Base-by-base conservation (phyloP, 2,329 filamentous ascomycete genomes). In the Chalaropsis ovoidea region DNA sequence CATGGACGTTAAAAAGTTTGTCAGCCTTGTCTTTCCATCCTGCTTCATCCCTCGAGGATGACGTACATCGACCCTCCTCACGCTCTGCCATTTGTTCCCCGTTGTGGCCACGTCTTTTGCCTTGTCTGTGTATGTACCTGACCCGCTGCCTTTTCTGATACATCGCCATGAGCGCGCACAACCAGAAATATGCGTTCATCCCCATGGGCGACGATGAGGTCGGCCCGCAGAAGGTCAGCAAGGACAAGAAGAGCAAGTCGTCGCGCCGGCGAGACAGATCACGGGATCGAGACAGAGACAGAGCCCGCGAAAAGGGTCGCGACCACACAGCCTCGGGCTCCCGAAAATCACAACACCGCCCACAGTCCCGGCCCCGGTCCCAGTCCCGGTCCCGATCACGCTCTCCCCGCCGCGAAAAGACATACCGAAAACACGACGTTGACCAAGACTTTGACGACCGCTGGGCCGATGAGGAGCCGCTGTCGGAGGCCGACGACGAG, bases 381-480 rank as follows among this genome's bases (percentile, higher is more conserved):
- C 43, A 39, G 43, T 68, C 68, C 24, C 69, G 75, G 65, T 76
- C 75, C 1, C 71, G 72, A 58, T 77, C 77, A 11, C 2, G 31
- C 31, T 31, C 31, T 43, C 70, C 72, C 4, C 73, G 72, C 35
- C 75, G 73, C 17, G 73, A 76, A 1, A 80, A 77, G 67, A 74
- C 76, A 31, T 77, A 79, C 66, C 76, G 76, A 65, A 77, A 72
- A 72, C 74, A 75, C 72, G 74, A 76, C 69, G 24, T 68, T 74
- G 69, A 72, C 74, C 69, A 72, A 67, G 42, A 88, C 69, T 86
- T 87, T 69, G 87, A 91, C 61, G 87, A 91, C 71, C 79, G 88
- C 64, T 95, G 90, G 90, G 90, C 86, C 0, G 89, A 94, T 70
- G 88, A 92, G 71, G 88, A 89, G 70, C 77, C 78, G 31, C 73